Conservation (phyloP, 2,329 filamentous ascomycete species). For the Exophiala viscosa region DNA sequence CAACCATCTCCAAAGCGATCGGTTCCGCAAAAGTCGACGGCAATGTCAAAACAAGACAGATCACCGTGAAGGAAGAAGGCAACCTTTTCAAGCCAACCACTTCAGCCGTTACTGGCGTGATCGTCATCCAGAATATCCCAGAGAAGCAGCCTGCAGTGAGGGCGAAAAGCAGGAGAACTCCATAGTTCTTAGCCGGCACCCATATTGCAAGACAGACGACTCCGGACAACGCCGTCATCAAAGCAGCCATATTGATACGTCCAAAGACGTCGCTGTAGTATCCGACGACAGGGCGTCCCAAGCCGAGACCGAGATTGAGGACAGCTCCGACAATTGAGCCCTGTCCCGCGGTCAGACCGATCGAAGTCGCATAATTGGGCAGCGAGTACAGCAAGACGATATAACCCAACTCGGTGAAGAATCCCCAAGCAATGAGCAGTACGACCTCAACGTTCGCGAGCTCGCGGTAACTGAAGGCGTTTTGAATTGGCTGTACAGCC, state of each 20-base stretch:
- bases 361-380: constrained; percentile 43
- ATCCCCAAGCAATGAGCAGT: constrained; percentile 36
- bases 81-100: constrained; percentile 22
- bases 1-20: constrained; percentile 20
- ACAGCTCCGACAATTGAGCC: constrained; percentile 41
- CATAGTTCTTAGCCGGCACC: constrained; percentile 44
- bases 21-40: constrained; percentile 26
- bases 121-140: constrained; percentile 36
- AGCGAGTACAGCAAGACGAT: constrained; percentile 45
- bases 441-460: constrained; percentile 25
- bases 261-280: constrained; percentile 44
- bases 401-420: constrained; percentile 47
- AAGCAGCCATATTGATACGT: constrained; percentile 40
- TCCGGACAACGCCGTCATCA: constrained; percentile 38
- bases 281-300: constrained; percentile 47
- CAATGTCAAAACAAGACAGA: constrained; percentile 19
- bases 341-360: constrained; percentile 38
- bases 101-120: constrained; percentile 19
- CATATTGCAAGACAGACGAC: constrained; percentile 44
- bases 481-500: constrained; percentile 23
- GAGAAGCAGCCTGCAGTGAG: constrained; percentile 43
- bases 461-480: constrained; percentile 23
- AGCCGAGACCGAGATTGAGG: constrained; percentile 46
- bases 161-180: constrained; percentile 42
- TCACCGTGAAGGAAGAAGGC: constrained; percentile 22